phyloP scores from a whole-genome alignment of 148 eudicot species.

The Chenopodium album region DNA sequence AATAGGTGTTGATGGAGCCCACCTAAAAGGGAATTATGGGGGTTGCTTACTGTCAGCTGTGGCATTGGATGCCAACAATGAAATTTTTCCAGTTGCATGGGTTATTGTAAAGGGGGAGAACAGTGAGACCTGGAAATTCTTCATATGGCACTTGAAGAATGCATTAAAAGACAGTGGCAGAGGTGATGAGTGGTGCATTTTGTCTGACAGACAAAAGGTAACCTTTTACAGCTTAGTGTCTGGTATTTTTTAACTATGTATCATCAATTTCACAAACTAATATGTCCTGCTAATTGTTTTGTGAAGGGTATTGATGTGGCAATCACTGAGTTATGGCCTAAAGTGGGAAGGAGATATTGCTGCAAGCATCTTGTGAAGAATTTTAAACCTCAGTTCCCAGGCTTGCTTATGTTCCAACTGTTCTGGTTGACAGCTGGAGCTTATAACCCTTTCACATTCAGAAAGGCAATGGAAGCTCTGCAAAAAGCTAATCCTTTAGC shows the following conservation, averaged over 20 bases:
- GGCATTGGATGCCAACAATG: slow-evolving; percentile 1
- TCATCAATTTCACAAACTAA: too few species aligned
- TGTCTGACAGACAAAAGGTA: not conserved
- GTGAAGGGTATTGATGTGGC: too few species aligned
- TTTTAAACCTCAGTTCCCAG: not conserved
- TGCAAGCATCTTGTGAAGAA: not conserved
- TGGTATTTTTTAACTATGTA: too few species aligned
- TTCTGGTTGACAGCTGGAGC: not conserved
- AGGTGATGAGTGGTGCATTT: not conserved
- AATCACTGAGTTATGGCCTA: too few species aligned
- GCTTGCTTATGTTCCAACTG: too few species aligned
- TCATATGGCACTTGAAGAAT: not conserved
- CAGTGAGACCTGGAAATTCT: not conserved
- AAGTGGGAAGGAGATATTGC: not conserved
- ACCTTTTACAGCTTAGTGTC: too few species aligned
- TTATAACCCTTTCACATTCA: not conserved
- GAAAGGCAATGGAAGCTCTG: not conserved
- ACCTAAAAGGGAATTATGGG: slow-evolving; percentile 1
- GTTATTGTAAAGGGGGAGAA: not conserved
- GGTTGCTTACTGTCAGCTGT: not conserved
- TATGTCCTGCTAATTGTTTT: too few species aligned
- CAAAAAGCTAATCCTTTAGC: not conserved
- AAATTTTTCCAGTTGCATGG: not conserved
- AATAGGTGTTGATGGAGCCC: not conserved
- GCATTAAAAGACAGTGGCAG: not conserved